Conservation (phyloP, 352 stramenopile species). For the Halophytophthora batemanensis region DNA sequence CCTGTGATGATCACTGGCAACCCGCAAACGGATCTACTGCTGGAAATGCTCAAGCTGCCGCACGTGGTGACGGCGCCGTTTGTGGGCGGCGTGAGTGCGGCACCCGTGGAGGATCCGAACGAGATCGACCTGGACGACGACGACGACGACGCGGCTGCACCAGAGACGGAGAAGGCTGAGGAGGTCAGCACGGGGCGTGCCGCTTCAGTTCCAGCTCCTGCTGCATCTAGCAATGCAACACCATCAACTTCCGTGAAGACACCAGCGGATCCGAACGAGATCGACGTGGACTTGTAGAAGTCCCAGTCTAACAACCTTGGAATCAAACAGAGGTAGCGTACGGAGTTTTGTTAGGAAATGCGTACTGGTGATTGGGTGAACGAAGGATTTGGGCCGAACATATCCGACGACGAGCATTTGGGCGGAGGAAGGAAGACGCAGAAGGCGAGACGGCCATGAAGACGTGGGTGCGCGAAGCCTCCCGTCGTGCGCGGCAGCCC, state of each 20-base stretch:
- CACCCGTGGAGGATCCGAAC: slow-evolving; percentile 43
- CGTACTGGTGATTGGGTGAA: too few species aligned
- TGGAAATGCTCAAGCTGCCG: slow-evolving; percentile 91
- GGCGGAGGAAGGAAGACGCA: too few species aligned
- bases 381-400: too few species aligned
- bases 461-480: slow-evolving; percentile 66
- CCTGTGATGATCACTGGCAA: slow-evolving; percentile 70
- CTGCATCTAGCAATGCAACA: slow-evolving; percentile 2
- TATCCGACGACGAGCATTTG: too few species aligned
- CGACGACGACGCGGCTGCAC: slow-evolving; percentile 18
- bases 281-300: slow-evolving; percentile 32
- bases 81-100: slow-evolving; percentile 10
- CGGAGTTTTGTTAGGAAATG: too few species aligned
- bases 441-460: slow-evolving; percentile 48
- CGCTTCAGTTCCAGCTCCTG: slow-evolving; percentile 1
- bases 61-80: slow-evolving; percentile 95
- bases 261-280: slow-evolving; percentile 29
- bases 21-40: slow-evolving; percentile 93
- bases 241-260: slow-evolving; percentile 4
- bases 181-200: slow-evolving; percentile 7
- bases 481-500: slow-evolving; percentile 48
- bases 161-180: slow-evolving; percentile 1
- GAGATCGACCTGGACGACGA: slow-evolving; percentile 57
- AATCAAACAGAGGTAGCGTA: too few species aligned
- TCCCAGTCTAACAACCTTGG: too few species aligned